phyloP scores from a whole-genome alignment of 768 basidiomycete genomes.

The Asterophora lycoperdoides region DNA sequence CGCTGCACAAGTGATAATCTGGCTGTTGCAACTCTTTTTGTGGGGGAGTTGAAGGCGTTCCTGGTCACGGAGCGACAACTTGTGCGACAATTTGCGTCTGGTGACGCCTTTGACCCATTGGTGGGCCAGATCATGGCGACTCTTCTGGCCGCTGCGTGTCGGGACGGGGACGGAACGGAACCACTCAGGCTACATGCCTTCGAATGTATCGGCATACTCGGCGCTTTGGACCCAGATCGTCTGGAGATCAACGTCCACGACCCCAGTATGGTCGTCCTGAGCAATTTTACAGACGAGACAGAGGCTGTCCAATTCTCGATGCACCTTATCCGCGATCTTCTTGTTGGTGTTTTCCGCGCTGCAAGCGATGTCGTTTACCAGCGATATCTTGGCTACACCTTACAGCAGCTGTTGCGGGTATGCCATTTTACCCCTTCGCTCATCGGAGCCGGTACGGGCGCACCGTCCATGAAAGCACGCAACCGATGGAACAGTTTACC shows the following conservation, averaged over 20 bases:
- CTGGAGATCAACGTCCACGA: constrained; percentile 63
- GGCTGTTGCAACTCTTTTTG: constrained; percentile 67
- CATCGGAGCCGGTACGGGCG: constrained; percentile 47
- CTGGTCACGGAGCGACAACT: constrained; percentile 48
- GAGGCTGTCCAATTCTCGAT: constrained; percentile 79
- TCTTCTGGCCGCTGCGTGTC: constrained; percentile 64
- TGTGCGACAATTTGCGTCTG: constrained; percentile 63
- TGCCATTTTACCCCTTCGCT: constrained; percentile 84
- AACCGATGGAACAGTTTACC: constrained; percentile 77
- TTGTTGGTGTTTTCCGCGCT: constrained; percentile 87
- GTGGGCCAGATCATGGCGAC: constrained; percentile 64
- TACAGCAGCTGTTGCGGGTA: constrained; percentile 85
- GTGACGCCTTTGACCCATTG: constrained; percentile 80
- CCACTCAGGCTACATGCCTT: constrained; percentile 66
- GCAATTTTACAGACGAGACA: constrained; percentile 74
- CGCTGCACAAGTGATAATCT: constrained; percentile 76
- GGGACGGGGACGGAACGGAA: constrained; percentile 77
- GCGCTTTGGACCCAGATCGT: constrained; percentile 93
- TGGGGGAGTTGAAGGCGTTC: constrained; percentile 71
- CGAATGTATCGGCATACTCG: constrained; percentile 88
- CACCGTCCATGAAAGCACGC: constrained; percentile 62
- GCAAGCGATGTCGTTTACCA: constrained; percentile 95
- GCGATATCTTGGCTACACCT: constrained; percentile 80
- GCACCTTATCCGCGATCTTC: constrained; percentile 79
- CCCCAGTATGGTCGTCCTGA: constrained; percentile 64